phyloP scores from a whole-genome alignment of 2,329 filamentous ascomycete species.

The Leptographium radiaticola region DNA sequence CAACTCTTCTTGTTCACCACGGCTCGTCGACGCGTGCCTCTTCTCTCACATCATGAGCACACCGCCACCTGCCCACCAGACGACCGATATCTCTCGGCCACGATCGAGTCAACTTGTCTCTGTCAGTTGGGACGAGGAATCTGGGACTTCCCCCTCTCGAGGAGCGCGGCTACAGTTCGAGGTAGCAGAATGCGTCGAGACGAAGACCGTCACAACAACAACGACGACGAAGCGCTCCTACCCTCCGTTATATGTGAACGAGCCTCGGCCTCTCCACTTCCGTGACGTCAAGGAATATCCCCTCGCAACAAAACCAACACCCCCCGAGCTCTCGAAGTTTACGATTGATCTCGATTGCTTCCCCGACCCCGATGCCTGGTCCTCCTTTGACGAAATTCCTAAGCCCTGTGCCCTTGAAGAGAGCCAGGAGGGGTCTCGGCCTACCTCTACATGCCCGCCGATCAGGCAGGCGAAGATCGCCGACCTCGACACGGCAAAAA shows the following conservation, averaged over 20 bases:
- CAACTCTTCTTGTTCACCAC: no score
- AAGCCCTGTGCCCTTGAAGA: conserved; percentile 2
- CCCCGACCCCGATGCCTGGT: conserved; percentile 27
- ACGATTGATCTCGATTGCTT: conserved; percentile 55
- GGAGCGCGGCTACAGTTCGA: conserved; percentile 35
- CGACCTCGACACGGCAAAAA: conserved; percentile 15
- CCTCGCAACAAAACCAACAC: conserved; percentile 70
- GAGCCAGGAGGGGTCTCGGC: conserved; percentile 5
- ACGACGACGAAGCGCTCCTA: conserved; percentile 79
- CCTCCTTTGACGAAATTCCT: conserved; percentile 12
- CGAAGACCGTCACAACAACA: conserved; percentile 72
- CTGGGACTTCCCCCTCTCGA: conserved; percentile 13
- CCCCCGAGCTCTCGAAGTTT: conserved; percentile 63
- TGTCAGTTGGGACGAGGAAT: conserved; percentile 20
- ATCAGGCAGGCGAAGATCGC: neutral
- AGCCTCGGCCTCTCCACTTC: conserved; percentile 54
- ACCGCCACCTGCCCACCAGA: conserved; percentile 13
- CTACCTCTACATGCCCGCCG: neutral
- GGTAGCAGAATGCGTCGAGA: conserved; percentile 52
- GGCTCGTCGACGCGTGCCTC: neutral
- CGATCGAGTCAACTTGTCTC: conserved; percentile 22
- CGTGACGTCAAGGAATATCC: conserved; percentile 87
- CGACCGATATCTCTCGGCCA: conserved; percentile 19
- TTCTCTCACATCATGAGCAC: conserved; percentile 6
- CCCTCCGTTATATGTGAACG: conserved; percentile 68